These are phyloP conservation scores for Lolium perenne DNA, from an alignment of 176 grass and related monocot species.

Conservation along the genomic window DNA sequence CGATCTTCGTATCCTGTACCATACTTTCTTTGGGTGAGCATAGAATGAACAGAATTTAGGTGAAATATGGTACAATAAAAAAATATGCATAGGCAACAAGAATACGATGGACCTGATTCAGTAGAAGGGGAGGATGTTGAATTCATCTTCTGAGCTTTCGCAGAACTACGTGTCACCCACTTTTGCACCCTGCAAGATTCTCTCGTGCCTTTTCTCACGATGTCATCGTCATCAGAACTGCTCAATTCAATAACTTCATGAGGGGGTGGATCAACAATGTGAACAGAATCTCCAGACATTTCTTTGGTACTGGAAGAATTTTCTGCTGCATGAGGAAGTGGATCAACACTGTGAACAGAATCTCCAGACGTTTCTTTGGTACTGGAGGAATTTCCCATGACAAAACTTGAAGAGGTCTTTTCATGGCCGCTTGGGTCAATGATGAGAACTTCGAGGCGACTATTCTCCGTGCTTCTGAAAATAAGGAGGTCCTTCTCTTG, in stretches of 20 bases:
- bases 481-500: constrained; percentile 7
- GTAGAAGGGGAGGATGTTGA: not conserved
- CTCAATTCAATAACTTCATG: not conserved
- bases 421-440: not conserved
- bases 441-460: not conserved
- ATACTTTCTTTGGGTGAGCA: not conserved
- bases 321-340: not conserved
- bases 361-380: not conserved
- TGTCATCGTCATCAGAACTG: not conserved
- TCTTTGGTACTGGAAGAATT: too few relatives aligned
- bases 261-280: too few relatives aligned
- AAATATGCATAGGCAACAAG: not conserved
- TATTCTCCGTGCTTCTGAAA: not conserved
- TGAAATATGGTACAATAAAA: not conserved
- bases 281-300: too few relatives aligned
- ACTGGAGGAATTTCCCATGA: not conserved
- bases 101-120: not conserved
- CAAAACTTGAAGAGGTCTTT: not conserved
- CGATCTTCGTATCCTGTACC: not conserved
- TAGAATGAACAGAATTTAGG: not conserved
- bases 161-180: not conserved
- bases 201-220: not conserved
- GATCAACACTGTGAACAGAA: not conserved
- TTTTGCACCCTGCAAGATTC: too few relatives aligned
- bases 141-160: not conserved